Percentiles rank a stretch among this genome's conserved stretches.
phyloP scores from a whole-genome alignment of 192 early-diverging fungal genomes.

The Coemansia sp. region DNA sequence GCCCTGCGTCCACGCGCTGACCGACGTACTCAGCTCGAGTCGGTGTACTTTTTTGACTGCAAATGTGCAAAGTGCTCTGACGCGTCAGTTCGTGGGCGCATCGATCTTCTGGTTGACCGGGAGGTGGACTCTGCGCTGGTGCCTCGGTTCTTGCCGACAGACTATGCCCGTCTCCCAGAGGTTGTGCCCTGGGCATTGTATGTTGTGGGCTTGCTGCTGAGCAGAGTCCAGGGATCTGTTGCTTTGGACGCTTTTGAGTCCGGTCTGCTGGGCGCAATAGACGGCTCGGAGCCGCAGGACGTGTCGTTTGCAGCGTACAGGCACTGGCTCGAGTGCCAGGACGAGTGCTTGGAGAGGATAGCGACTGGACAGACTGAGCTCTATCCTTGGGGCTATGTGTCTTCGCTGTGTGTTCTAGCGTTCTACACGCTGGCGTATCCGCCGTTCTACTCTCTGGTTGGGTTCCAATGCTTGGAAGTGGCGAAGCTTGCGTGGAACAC shows the following conservation, averaged over 20 bases:
- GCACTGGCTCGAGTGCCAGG: slow-evolving; percentile 45
- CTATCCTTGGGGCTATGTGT: slow-evolving; percentile 12
- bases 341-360: slow-evolving; percentile 27
- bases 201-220: neutral
- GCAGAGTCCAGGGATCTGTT: neutral
- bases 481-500: slow-evolving; percentile 28
- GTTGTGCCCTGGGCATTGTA: slow-evolving; percentile 15
- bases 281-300: neutral
- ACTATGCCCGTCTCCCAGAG: slow-evolving; percentile 9
- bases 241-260: neutral
- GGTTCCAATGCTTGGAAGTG: slow-evolving; percentile 24
- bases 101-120: no score
- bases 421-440: slow-evolving; percentile 25
- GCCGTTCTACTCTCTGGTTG: slow-evolving; percentile 18
- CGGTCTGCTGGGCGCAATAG: neutral
- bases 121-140: no score
- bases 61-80: slow-evolving; percentile 19
- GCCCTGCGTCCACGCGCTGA: slow-evolving; percentile 14
- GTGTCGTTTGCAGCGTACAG: slow-evolving; percentile 36
- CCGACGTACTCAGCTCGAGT: slow-evolving; percentile 8
- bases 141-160: slow-evolving; percentile 17
- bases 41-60: slow-evolving; percentile 43
- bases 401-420: slow-evolving; percentile 31
- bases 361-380: neutral
- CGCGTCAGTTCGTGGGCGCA: neutral